A percentile compares a stretch with the other conserved stretches of the same genome.
phyloP scores from a whole-genome alignment of 441 rosid species.

The Populus hybrid region DNA sequence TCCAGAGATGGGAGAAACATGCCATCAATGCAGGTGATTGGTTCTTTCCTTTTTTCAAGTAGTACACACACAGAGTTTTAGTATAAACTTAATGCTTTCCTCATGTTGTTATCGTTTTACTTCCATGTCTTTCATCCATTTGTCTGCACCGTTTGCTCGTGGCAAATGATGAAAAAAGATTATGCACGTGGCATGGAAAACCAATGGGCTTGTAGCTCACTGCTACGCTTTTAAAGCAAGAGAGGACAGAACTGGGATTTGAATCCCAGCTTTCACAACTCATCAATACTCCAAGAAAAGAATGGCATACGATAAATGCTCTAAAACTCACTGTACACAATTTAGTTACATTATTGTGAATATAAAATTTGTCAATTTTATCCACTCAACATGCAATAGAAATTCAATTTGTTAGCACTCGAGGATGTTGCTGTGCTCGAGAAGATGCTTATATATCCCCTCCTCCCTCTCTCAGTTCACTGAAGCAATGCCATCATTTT shows the following conservation, averaged over 20 bases:
- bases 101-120: neutral
- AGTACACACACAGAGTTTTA: neutral
- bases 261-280: neutral
- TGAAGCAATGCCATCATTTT: neutral
- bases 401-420: neutral
- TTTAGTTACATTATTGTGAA: neutral
- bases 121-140: neutral
- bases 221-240: too few species aligned
- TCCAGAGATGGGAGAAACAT: conserved; percentile 63
- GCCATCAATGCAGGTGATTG: conserved; percentile 83
- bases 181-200: neutral
- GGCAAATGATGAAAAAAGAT: neutral
- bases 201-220: neutral
- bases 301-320: neutral
- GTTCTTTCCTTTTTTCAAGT: neutral
- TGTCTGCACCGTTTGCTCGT: neutral
- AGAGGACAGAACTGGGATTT: neutral
- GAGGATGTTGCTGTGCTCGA: neutral
- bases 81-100: neutral
- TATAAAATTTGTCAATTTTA: neutral
- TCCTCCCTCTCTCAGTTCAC: too few species aligned
- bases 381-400: neutral
- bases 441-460: neutral
- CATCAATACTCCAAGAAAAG: neutral
- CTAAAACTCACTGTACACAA: neutral